phyloP scores from a whole-genome alignment of 176 grass and related monocot species.

The Otatea glauca region DNA sequence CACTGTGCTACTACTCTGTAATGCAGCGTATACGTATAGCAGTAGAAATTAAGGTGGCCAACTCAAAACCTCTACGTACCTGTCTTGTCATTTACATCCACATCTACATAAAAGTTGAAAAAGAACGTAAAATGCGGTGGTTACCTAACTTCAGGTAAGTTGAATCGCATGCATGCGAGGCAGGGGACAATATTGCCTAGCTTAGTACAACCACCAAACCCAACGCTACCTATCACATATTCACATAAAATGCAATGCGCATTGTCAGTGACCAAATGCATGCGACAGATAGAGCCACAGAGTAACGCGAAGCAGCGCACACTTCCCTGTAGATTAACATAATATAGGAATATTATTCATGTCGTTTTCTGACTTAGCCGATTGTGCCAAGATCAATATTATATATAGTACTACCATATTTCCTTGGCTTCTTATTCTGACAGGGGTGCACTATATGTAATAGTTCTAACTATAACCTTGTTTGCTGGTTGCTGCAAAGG shows the following conservation, averaged over 20 bases:
- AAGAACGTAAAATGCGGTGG: not conserved
- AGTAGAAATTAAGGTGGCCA: not conserved
- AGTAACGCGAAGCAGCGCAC: not conserved
- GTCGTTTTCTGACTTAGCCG: not conserved
- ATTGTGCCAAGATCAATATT: not conserved
- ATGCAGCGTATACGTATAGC: not conserved
- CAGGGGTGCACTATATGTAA: not conserved
- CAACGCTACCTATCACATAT: not conserved
- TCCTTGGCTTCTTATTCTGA: not conserved
- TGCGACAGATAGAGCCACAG: not conserved
- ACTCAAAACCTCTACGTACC: not conserved
- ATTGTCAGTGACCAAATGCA: not conserved
- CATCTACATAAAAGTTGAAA: not conserved
- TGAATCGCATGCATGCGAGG: not conserved
- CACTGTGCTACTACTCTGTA: not conserved
- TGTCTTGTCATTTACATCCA: not conserved
- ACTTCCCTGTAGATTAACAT: no score
- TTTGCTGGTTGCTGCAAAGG: conserved; percentile 1
- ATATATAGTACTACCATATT: not conserved
- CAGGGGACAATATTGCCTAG: not conserved
- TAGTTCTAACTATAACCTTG: not conserved
- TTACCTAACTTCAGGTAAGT: not conserved
- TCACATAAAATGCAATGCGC: not conserved
- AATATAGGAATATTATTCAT: not conserved
- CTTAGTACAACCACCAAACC: not conserved